Conservation (phyloP, 306 rosid species). For the Medicago lupulina region DNA sequence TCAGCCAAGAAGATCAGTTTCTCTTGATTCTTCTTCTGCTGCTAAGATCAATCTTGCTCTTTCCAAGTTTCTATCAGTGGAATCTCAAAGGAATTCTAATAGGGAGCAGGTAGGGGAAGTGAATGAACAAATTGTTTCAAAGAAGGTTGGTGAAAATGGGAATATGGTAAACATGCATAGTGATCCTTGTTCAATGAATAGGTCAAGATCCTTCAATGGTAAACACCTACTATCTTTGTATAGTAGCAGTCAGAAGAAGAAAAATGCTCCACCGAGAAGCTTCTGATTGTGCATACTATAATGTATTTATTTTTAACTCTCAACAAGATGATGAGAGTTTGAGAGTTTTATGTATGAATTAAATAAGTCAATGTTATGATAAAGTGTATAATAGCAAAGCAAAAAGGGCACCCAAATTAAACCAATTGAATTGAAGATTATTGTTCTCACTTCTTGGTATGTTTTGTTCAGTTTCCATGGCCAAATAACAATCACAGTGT, state of each 20-base stretch:
- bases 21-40: conserved; percentile 65
- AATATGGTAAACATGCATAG: conserved; percentile 34
- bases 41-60: conserved; percentile 52
- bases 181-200: conserved; percentile 58
- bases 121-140: conserved; percentile 27
- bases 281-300: conserved; percentile 42
- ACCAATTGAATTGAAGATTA: not conserved
- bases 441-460: conserved; percentile 19
- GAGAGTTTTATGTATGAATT: conserved; percentile 37
- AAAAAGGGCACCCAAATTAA: not conserved
- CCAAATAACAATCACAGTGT: not conserved
- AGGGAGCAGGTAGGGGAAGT: conserved; percentile 14
- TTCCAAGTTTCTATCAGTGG: conserved; percentile 23
- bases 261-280: conserved; percentile 58
- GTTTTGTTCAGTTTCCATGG: conserved; percentile 27
- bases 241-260: conserved; percentile 48
- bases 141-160: conserved; percentile 40
- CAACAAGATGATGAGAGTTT: conserved; percentile 46
- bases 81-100: conserved; percentile 39
- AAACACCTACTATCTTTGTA: conserved; percentile 51
- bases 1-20: conserved; percentile 67
- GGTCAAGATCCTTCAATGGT: conserved; percentile 72
- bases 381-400: conserved; percentile 28
- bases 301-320: conserved; percentile 38
- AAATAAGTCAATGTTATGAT: conserved; percentile 31